Conservation (phyloP, 352 stramenopile genomes). For the Peronospora belbahrii region DNA sequence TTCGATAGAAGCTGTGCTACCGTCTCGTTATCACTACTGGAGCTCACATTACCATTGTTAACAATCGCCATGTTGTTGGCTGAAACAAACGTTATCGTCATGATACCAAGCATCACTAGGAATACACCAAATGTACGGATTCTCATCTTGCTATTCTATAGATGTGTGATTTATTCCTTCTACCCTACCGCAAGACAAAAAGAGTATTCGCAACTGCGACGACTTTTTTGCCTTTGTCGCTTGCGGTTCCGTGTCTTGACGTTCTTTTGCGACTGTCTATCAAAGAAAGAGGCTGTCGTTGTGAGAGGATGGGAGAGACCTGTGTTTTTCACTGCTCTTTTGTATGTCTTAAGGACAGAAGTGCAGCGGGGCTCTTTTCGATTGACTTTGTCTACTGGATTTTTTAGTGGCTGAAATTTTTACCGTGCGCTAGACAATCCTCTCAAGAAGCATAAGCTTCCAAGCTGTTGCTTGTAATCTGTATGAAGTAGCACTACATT, state of each 20-base stretch:
- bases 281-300: slow-evolving; percentile 5
- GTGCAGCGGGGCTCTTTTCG: too few relatives aligned
- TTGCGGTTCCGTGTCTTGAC: slow-evolving; percentile 2
- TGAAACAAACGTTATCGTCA: slow-evolving; percentile 1
- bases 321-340: too few relatives aligned
- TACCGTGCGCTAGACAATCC: too few relatives aligned
- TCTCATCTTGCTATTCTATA: slow-evolving; percentile 7
- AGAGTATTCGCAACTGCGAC: neutral
- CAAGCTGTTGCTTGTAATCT: too few relatives aligned
- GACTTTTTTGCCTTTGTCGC: neutral
- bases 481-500: too few relatives aligned
- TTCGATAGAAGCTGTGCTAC: slow-evolving; percentile 26
- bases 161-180: neutral
- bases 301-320: too few relatives aligned
- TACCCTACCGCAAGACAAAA: neutral
- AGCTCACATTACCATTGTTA: slow-evolving; percentile 13
- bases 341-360: neutral
- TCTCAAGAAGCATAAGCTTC: too few relatives aligned
- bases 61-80: slow-evolving; percentile 14
- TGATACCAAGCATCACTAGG: slow-evolving; percentile 11
- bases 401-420: too few relatives aligned
- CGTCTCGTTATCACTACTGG: slow-evolving; percentile 13
- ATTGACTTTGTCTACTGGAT: too few relatives aligned
- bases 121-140: slow-evolving; percentile 10
- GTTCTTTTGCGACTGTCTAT: slow-evolving; percentile 27